Base-by-base conservation (phyloP, 2,329 filamentous ascomycete genomes). In the Huntiella decipiens region DNA sequence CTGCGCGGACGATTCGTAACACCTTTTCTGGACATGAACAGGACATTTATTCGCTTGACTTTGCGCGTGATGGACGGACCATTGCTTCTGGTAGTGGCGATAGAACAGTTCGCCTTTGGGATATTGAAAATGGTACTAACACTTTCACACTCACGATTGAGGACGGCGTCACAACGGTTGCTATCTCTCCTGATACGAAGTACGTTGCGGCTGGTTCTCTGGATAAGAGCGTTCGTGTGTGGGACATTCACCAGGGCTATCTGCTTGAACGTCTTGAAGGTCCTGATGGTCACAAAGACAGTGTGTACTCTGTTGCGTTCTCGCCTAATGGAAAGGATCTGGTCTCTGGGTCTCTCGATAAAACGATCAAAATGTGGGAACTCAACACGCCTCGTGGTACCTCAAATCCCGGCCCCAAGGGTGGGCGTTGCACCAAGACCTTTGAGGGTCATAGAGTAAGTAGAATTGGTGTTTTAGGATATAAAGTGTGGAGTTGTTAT, bases 281-380 rank as follows among this genome's bases (percentile, higher is more conserved):
- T 13, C 79, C 85, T 4, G 83, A 92, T 52, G 91, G 91, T 10
- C 91, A 96, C 68, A 93, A 93, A 63, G 91, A 98, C 52, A 92
- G 83, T 55, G 91, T 96, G 16, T 96, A 96, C 62, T 88, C 81
- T 10, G 91, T 98, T 16, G 88, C 91, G 0, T 98, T 98, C 62
- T 87, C 87, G 11, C 91, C 91, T 22, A 88, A 82, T 55, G 88
- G 88, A 51, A 82, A 86, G 56, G 84, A 93, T 54, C 77, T 98
- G 36, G 88, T 96, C 57, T 92, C 82, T 56, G 91, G 91, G 52
- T 92, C 82, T 70, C 67, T 96, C 54, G 91, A 98, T 61, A 93
- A 93, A 70, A 96, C 88, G 0, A 96, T 96, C 69, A 94, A 95
- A 69, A 93, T 96, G 81, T 98, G 91, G 87, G 87, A 95, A 66